These are phyloP conservation scores for Malassezia slooffiae DNA, from an alignment of 1,284 basidiomycete species.

Conservation along the genomic window DNA sequence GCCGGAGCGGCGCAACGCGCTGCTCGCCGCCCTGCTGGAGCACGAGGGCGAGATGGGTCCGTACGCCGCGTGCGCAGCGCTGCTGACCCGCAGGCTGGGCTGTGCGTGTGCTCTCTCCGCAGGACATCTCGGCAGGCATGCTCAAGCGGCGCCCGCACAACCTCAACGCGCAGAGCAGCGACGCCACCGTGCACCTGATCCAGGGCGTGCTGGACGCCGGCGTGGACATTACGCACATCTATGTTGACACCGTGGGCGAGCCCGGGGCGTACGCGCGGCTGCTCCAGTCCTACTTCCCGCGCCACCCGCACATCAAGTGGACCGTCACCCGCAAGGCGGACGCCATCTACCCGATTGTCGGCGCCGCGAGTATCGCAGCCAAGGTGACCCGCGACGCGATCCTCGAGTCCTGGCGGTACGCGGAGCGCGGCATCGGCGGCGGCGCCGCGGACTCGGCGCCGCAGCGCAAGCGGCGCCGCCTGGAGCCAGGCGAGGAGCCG, in stretches of 20 bases:
- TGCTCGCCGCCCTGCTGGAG: conserved; percentile 41
- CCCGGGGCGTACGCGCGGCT: conserved; percentile 64
- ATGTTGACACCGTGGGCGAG: conserved; percentile 86
- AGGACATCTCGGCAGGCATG: conserved; percentile 85
- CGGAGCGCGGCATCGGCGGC: conserved; percentile 39
- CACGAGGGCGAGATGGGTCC: conserved; percentile 13
- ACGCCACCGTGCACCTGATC: conserved; percentile 80
- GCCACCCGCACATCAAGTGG: conserved; percentile 52
- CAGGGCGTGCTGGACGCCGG: conserved; percentile 68
- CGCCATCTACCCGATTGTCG: conserved; percentile 87
- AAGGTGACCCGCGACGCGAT: conserved; percentile 90
- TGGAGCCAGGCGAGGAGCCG: background rate
- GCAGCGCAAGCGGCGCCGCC: too few relatives aligned
- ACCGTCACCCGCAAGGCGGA: conserved; percentile 89
- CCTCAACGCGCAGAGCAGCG: conserved; percentile 82
- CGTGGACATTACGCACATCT: conserved; percentile 64
- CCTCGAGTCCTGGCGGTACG: conserved; percentile 66
- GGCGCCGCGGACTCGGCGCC: conserved; percentile 5
- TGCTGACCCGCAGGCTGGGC: conserved; percentile 58
- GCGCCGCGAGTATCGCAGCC: conserved; percentile 88
- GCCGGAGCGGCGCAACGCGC: conserved; percentile 49
- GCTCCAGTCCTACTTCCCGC: conserved; percentile 28
- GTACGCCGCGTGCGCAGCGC: background rate
- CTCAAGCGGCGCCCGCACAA: conserved; percentile 70
- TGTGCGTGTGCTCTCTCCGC: conserved; percentile 69